Evolutionary conservation across 768 basidiomycete species (phyloP).

Genomic region (Termitomyces sp.): DNA sequence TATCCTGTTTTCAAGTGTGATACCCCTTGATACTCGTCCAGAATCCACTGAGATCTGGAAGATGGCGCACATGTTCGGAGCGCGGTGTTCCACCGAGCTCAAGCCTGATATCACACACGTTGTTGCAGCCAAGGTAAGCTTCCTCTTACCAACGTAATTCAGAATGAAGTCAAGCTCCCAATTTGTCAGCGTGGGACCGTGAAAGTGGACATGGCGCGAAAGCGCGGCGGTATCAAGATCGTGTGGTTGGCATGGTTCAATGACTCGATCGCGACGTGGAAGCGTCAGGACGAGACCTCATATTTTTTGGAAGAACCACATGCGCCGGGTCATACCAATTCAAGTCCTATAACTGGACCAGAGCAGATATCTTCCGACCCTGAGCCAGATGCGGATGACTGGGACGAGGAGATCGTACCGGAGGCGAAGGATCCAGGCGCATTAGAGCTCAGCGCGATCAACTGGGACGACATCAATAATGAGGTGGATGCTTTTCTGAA

Average conservation of each 20-base stretch:
- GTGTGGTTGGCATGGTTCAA: conserved; percentile 90
- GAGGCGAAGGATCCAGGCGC: conserved; percentile 24
- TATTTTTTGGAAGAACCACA: conserved; percentile 68
- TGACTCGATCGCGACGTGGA: conserved; percentile 87
- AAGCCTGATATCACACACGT: conserved; percentile 74
- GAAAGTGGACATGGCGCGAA: conserved; percentile 82
- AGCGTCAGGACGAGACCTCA: conserved; percentile 66
- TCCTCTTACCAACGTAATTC: neutral
- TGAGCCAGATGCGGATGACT: conserved; percentile 64
- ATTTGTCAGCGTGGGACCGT: conserved; percentile 72
- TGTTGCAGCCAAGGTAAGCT: conserved; percentile 77
- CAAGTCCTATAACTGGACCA: conserved; percentile 29
- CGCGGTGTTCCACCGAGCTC: conserved; percentile 69
- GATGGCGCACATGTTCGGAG: conserved; percentile 85
- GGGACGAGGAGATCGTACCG: conserved; percentile 40
- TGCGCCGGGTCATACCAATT: conserved; percentile 24
- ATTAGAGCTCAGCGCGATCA: conserved; percentile 55
- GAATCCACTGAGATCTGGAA: conserved; percentile 83
- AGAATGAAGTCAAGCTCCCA: neutral
- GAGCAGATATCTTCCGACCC: conserved; percentile 58
- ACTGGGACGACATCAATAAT: conserved; percentile 81
- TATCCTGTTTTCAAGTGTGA: conserved; percentile 91
- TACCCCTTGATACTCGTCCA: conserved; percentile 80
- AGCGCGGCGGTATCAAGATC: conserved; percentile 71
- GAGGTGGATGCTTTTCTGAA: conserved; percentile 87